Conservation (phyloP, 306 rosid genomes). For the Malus sylvestris region DNA sequence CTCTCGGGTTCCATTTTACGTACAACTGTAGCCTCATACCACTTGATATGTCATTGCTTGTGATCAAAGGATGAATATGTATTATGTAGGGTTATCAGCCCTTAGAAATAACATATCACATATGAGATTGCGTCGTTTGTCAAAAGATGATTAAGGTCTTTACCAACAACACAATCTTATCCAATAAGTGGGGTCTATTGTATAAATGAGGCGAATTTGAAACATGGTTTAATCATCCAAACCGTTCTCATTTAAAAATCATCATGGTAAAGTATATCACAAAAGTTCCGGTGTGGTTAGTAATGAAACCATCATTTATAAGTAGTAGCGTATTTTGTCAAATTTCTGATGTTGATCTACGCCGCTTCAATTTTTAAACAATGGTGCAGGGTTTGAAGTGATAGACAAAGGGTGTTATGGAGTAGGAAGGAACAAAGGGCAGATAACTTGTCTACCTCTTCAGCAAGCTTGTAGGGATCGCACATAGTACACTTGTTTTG, state of each 20-base stretch:
- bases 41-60: not conserved
- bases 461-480: constrained; percentile 65
- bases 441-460: constrained; percentile 80
- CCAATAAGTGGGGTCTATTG: rapidly evolving
- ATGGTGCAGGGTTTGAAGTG: constrained; percentile 63
- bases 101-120: too few relatives aligned
- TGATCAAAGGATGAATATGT: too few relatives aligned
- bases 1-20: not conserved
- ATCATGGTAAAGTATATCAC: too few relatives aligned
- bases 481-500: constrained; percentile 55
- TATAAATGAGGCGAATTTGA: too few relatives aligned
- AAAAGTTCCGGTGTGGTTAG: not conserved
- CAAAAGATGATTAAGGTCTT: too few relatives aligned
- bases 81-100: too few relatives aligned
- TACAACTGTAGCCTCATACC: not conserved
- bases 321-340: not conserved
- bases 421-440: constrained; percentile 87
- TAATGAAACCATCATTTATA: not conserved
- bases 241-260: too few relatives aligned
- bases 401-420: constrained; percentile 88
- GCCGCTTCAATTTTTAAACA: not conserved
- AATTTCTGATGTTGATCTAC: too few relatives aligned
- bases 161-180: too few relatives aligned
- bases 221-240: too few relatives aligned
- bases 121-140: rapidly evolving